Evolutionary conservation across 805 yeast genomes (phyloP).

Genomic region (Hanseniaspora pseudoguilliermondii): DNA sequence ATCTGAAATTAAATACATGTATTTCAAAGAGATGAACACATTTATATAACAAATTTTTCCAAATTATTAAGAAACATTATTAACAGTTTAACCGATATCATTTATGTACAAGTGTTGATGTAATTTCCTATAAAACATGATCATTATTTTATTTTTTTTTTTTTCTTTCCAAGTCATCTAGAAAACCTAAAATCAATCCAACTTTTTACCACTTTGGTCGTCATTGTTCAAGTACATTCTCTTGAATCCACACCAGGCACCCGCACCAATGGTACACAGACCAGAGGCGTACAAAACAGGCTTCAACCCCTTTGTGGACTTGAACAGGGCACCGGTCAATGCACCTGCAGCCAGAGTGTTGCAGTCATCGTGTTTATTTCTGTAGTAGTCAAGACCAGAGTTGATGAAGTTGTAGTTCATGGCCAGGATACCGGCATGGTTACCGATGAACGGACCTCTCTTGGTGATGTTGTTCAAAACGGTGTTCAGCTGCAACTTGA

Average conservation of each 20-base stretch:
- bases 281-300: slow-evolving; percentile 83
- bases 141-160: not conserved
- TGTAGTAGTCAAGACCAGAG: slow-evolving; percentile 59
- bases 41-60: not conserved
- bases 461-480: slow-evolving; percentile 83
- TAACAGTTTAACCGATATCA: not conserved
- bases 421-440: slow-evolving; percentile 89
- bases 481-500: slow-evolving; percentile 76
- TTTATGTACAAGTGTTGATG: not conserved
- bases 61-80: not conserved
- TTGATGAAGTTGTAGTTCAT: slow-evolving; percentile 76
- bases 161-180: not conserved
- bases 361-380: slow-evolving; percentile 79
- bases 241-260: slow-evolving; percentile 81
- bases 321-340: slow-evolving; percentile 80
- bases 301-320: slow-evolving; percentile 68
- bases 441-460: slow-evolving; percentile 92
- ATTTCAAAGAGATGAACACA: not conserved
- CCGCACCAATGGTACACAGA: slow-evolving; percentile 80
- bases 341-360: slow-evolving; percentile 87
- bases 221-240: slow-evolving; percentile 17
- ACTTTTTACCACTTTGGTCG: slow-evolving; percentile 2
- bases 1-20: not conserved
- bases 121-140: not conserved
- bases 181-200: not conserved